Evolutionary conservation across 768 basidiomycete genomes (phyloP), one percentile per base, ranked within the genome.

Genomic region (Lanmaoa rubissima): DNA sequence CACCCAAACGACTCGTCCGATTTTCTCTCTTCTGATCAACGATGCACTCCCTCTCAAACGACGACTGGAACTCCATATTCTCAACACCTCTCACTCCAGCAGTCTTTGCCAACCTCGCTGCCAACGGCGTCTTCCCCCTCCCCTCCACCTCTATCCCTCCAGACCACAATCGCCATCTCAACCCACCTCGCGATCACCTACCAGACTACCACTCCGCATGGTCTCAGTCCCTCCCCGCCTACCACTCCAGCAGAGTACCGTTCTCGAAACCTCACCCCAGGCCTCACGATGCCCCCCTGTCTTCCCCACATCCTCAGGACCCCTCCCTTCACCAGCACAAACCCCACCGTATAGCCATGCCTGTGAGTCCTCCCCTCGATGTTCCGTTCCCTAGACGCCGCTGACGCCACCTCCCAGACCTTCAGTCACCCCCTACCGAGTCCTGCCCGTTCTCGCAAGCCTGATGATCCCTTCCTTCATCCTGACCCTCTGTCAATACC

Each of bases 51-150:
- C 24, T 69, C 48, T 46, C 64, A 7, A 62, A 55, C 52, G 67
- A 68, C n/a, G 77, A 79, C 35, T 90, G 88, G 88, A 73, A 69
- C 26, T 73, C 76, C 61, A 51, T 87, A 19, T 87, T 87, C 69
- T 75, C 86, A n/a, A 68, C 80, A 4, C 83, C 88, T 2, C 74
- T 88, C 48, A 79, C 85, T 57, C 83, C 85, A 7, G 67, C 79
- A 43, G 73, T 83, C 35, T 88, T 87, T 63, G 80, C 83, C 40
- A 79, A 81, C 36, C 79, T 89, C 42, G 78, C 82, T 13, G 80
- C 86, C 4, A 83, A 82, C 64, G 84, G 82, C 62, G 75, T 83
- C 45, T 71, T 89, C 76, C 76, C 61, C 67, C 62, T 65, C 65
- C 64, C 69, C 51, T 2, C 45, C 31, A 19, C 46, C 32, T 10